Evolutionary conservation across 805 yeast genomes (phyloP), one percentile per base, ranked within the genome.

Genomic region (Ogataea kodamae): DNA sequence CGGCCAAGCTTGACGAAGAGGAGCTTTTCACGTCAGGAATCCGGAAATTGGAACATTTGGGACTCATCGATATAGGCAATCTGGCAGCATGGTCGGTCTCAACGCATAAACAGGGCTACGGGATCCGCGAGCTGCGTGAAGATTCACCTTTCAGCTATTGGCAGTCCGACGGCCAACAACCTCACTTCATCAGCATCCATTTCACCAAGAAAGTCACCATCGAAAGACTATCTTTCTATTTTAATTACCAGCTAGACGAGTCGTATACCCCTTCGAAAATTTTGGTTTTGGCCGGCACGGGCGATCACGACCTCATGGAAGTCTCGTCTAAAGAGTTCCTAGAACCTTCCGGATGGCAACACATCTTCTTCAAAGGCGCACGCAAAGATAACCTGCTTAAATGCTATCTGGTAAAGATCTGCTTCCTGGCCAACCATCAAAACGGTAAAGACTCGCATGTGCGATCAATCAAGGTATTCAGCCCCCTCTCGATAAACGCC

Each of bases 371-470:
- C 50, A 71, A 72, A 32, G 72, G 74, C 1, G 67, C 71, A 3
- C 57, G 83, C 22, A 57, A 61, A 8, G 78, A 72, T 34, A 74
- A 75, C 3, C 70, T 76, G 1, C 57, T 87, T 29, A 78, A 82
- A 46, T 76, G 92, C 33, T 81, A 78, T 48, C 62, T 78, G 42
- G 59, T 87, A 9, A 72, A 83, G 40, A 46, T 88, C 10, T 54
- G 70, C n/a, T 67, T 87, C 5, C 54, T 74, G 6, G 73, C 84
- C 1, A 92, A 94, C 49, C 96, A 87, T 49, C 97, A 89, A 53
- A 88, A 86, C 52, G 99, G 99, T 28, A 92, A 90, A 52, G 99
- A 92, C 56, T 81, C 96, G 1, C 97, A 88, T 55, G 65, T 92
- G 8, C 61, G 98, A 28, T 81, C 88, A 0, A 67, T 89, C 11